Base-by-base conservation (phyloP, 1,139 yeast species). In the Hyphopichia pseudoburtonii region DNA sequence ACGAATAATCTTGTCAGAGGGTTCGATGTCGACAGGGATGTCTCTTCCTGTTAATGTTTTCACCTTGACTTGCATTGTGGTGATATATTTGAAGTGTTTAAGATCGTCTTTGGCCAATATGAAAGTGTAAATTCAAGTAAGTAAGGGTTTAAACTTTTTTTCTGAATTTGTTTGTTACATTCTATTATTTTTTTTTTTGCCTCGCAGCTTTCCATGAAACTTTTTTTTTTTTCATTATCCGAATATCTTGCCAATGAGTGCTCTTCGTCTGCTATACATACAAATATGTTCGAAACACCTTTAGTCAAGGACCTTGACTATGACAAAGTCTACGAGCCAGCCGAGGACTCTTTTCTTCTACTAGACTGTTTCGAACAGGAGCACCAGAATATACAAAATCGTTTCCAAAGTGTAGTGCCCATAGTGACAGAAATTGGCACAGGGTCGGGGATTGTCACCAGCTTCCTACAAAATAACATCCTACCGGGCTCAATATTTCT, bases 371-470 rank as follows among this genome's bases (percentile, higher is more conserved):
- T 92, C 37, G 97, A 92, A 51, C 59, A 66, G 32, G 83, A 86
- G 37, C 56, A 57, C 34, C 50, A 43, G 0, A 63, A 48, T 39
- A 50, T 82, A 25, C 42, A 47, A 14, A 16, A 50, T 11, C 54
- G 56, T 30, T 75, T 70, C 41, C 19, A 40, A n/a, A 26, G 46
- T 16, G 39, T 38, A 16, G 35, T 55, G 0, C 85, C 95, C 0
- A 33, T 87, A 1, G 82, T 86, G 1, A 71, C 84, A n/a, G 98
- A 92, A 52, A 72, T 92, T 8, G 98, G 98, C 0, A 76, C 90
- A 3, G 98, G 98, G 0, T 80, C 96, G 1, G 98, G 97, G 0
- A 73, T 92, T 4, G 86, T 90, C 1, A 74, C 94, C 0, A 73
- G 96, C 0, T 92, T 92, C 54, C 49, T 88, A 10, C 76, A 76